phyloP scores from a whole-genome alignment of 2,329 filamentous ascomycete species.

The Neopestalotiopsis clavispora region DNA sequence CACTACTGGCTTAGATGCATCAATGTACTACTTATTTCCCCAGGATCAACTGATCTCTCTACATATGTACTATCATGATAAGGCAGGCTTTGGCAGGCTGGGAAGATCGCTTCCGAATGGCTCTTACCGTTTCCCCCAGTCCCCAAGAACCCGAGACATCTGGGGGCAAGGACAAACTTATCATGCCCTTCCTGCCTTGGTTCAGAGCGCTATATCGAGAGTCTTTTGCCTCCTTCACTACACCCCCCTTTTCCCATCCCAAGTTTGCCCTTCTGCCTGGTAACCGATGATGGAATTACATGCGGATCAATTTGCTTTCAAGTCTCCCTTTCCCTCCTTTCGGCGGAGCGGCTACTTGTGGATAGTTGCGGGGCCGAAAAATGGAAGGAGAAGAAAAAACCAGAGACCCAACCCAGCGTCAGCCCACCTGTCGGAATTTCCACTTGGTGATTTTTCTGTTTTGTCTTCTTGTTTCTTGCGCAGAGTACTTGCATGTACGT shows the following conservation, averaged over 20 bases:
- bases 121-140: background rate
- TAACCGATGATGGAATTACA: background rate
- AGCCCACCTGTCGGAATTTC: background rate
- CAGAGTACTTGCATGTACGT: too few relatives aligned
- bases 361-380: conserved; percentile 8
- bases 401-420: background rate
- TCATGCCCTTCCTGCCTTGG: background rate
- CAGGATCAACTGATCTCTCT: background rate
- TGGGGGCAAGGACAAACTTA: background rate
- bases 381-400: background rate
- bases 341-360: conserved; percentile 4
- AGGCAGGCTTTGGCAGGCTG: background rate
- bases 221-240: background rate
- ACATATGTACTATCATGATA: background rate
- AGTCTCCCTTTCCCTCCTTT: background rate
- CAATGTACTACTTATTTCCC: background rate
- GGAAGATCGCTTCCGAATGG: background rate
- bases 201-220: background rate
- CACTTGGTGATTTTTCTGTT: background rate
- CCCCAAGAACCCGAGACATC: too few relatives aligned
- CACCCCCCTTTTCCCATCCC: background rate
- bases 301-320: background rate
- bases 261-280: background rate
- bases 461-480: too few relatives aligned
- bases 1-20: background rate